These are phyloP conservation scores for Soucietia sequanensis DNA, from an alignment of 805 yeast species.

Conservation along the genomic window DNA sequence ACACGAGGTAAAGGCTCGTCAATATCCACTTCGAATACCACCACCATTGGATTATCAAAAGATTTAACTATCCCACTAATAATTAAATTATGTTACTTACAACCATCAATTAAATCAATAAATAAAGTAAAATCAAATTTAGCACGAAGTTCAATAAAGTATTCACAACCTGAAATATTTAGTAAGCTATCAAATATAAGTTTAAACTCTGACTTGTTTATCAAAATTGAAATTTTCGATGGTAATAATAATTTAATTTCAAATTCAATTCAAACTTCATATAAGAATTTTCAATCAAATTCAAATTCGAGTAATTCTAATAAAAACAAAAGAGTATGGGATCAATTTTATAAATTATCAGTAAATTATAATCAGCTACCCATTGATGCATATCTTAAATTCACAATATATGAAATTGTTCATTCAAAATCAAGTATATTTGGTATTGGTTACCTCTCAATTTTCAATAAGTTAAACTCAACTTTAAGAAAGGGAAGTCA, in stretches of 20 bases:
- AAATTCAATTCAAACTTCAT: conserved; percentile 34
- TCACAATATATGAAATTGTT: conserved; percentile 68
- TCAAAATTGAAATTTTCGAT: conserved; percentile 29
- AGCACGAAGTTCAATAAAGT: conserved; percentile 31
- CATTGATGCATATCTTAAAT: conserved; percentile 53
- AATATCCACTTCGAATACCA: conserved; percentile 19
- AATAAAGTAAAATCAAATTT: conserved; percentile 8
- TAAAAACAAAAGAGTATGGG: conserved; percentile 53
- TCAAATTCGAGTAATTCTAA: no score
- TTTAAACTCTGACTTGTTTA: conserved; percentile 34
- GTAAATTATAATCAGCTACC: conserved; percentile 71
- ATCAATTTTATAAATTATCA: conserved; percentile 72
- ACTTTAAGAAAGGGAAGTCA: conserved; percentile 74
- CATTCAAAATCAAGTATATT: conserved; percentile 52
- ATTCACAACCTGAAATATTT: conserved; percentile 33
- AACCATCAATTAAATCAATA: conserved; percentile 11
- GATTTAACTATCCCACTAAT: conserved; percentile 32
- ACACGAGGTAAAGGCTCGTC: no score
- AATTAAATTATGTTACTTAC: conserved; percentile 32
- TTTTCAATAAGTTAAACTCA: conserved; percentile 55
- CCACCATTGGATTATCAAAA: conserved; percentile 40
- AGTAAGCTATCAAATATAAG: conserved; percentile 29
- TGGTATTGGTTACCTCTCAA: conserved; percentile 56
- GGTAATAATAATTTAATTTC: conserved; percentile 29
- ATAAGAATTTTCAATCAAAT: conserved; percentile 21